Base-by-base conservation (phyloP, 2,329 filamentous ascomycete genomes). In the Aspergillus ruber region DNA sequence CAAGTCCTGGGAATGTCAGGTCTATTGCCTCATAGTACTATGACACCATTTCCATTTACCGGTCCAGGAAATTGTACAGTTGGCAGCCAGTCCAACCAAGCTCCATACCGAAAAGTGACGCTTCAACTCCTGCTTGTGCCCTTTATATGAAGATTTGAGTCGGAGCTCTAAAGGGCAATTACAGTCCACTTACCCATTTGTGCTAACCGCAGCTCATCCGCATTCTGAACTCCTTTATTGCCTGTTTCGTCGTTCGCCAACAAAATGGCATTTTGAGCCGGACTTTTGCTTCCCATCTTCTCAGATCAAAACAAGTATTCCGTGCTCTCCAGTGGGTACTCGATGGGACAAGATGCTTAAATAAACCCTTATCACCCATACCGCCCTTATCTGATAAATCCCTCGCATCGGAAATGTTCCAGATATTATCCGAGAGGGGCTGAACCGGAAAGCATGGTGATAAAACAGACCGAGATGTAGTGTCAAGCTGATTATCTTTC, bases 11-110 rank as follows among this genome's bases (percentile, higher is more conserved):
- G 27, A 49, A 5, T 21, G 9, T 10, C n/a, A 5, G 17, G 23
- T 25, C 8, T 35, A 3, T 33, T n/a, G 42, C 12, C n/a, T n/a
- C n/a, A n/a, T n/a, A n/a, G n/a, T n/a, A 12, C 21, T 44, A 15
- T 33, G 10, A 20, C 25, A 21, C n/a, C 33, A 3, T 3, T 6
- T 9, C 32, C 27, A 53, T 50, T 36, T 27, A 51, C 71, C 73
- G 4, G 72, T 74, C 73, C 73, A 76, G 0, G 74, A 76, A 38
- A 76, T 76, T 12, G 74, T 76, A n/a, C 72, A 72, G 6, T 73
- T 74, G 5, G 74, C 74, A 1, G 74, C 74, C 9, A 76, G 65
- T 4, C 74, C 74, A 48, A 76, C 73, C 25, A 77, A 63, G 42
- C 71, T 74, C 54, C 74, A 66, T 12, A 71, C 68, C 17, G 67